Evolutionary conservation across 495 filamentous ascomycete genomes (phyloP).

Genomic region (Hyaloscypha bicolor): DNA sequence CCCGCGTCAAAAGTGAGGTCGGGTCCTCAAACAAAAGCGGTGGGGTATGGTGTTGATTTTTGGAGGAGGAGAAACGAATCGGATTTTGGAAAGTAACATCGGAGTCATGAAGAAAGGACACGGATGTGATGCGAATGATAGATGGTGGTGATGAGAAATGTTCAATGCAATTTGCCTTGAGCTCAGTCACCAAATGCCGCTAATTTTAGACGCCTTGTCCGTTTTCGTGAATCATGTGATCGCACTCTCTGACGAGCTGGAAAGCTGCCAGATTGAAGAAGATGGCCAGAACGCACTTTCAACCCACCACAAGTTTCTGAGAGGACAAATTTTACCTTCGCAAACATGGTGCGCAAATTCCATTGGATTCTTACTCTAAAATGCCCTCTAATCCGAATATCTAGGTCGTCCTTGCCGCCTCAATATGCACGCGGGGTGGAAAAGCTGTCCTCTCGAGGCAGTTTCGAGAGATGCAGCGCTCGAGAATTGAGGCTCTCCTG

Average conservation of each 20-base stretch:
- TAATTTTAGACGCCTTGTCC: background rate
- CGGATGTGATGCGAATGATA: background rate
- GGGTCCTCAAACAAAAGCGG: background rate
- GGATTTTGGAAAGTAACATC: background rate
- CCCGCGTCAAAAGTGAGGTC: background rate
- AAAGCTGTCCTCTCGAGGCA: slow-evolving; percentile 96
- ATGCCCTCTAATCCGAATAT: slow-evolving; percentile 26
- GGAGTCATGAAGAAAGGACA: background rate
- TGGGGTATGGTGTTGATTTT: too few species aligned
- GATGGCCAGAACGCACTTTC: background rate
- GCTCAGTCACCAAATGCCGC: background rate
- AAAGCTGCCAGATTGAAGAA: slow-evolving; percentile 1
- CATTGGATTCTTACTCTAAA: background rate
- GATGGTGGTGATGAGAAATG: background rate
- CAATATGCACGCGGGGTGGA: slow-evolving; percentile 96
- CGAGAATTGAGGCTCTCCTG: slow-evolving; percentile 92
- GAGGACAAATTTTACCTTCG: slow-evolving; percentile 32
- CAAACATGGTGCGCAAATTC: slow-evolving; percentile 29
- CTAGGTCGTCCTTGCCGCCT: slow-evolving; percentile 96
- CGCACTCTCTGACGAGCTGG: background rate
- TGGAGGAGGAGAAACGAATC: background rate
- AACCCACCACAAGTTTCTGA: slow-evolving; percentile 16
- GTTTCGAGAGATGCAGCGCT: slow-evolving; percentile 94
- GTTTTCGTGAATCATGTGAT: background rate
- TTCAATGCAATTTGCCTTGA: background rate